Base-by-base conservation (phyloP, 2,329 filamentous ascomycete genomes). In the Thielaviopsis euricoi region DNA sequence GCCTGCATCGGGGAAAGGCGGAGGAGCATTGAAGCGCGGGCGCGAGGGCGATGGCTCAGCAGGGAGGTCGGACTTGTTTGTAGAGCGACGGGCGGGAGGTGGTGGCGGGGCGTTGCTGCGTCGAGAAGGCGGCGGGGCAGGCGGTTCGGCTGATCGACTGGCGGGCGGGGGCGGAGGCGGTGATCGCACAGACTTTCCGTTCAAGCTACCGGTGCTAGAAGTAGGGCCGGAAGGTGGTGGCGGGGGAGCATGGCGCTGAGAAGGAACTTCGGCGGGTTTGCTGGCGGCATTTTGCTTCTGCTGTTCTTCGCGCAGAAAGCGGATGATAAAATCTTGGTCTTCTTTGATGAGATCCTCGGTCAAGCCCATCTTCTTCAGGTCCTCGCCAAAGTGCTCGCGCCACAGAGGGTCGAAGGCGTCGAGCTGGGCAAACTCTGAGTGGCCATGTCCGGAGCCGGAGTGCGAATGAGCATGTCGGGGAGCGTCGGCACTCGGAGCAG, bases 1-100 rank as follows among this genome's bases (percentile, higher is more conserved):
- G 43, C 93, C 93, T 59, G 93, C 93, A 69, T 95, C 90, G 58
- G 88, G 82, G 60, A 97, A 72, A 2, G 91, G 87, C 37, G 93
- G 93, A 52, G 93, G 93, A 9, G 88, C 91, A 63, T 83, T 79
- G 73, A 95, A 97, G 64, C 77, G 79, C 9, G 81, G 81, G 55
- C 83, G 79, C 22, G 82, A 79, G 17, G 70, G 69, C 29, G 66
- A 78, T 21, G 82, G 79, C 19, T 69, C 68, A 50, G 65, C 64
- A 7, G 77, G 77, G 10, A 68, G 56, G 23, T 82, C 79, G 21
- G 68, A 60, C 66, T 80, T 74, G 68, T 75, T 69, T 69, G 53
- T 25, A 6, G 78, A 73, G 75, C 85, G 70, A 70, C 83, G 70
- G 64, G 83, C 69, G 26, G 84, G 80, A 19, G 79, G 76, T 15